A percentile compares a stretch with the other conserved stretches of the same genome.
phyloP scores from a whole-genome alignment of 2,329 filamentous ascomycete species.

The Aspergillus puulaauensis region DNA sequence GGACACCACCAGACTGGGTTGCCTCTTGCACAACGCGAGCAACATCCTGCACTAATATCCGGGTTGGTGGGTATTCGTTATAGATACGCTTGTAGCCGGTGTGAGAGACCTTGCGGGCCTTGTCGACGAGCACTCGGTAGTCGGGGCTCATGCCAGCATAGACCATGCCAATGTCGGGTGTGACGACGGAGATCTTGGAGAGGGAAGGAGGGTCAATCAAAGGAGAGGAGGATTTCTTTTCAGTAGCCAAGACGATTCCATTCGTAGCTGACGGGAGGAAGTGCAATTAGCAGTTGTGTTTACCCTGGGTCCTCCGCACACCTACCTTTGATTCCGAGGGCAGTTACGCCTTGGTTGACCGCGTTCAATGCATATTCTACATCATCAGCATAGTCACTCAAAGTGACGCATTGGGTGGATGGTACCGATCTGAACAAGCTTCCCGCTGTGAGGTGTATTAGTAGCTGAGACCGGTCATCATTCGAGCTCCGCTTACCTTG shows the following conservation, averaged over 20 bases:
- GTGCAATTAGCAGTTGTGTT: slow-evolving; percentile 16
- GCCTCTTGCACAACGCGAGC: slow-evolving; percentile 98
- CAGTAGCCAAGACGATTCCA: slow-evolving; percentile 96
- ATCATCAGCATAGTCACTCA: slow-evolving; percentile 16
- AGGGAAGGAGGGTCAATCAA: slow-evolving; percentile 93
- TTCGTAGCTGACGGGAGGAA: slow-evolving; percentile 72
- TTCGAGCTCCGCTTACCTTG: slow-evolving; percentile 63
- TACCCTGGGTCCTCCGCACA: neutral
- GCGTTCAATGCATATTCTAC: slow-evolving; percentile 98
- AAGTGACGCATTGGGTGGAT: neutral
- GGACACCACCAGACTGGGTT: slow-evolving; percentile 94
- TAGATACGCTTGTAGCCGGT: slow-evolving; percentile 99
- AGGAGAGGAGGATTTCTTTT: slow-evolving; percentile 98
- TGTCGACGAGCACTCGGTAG: slow-evolving; percentile 96
- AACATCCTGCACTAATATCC: slow-evolving; percentile 98
- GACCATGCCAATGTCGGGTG: slow-evolving; percentile 99
- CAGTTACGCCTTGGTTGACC: slow-evolving; percentile 98
- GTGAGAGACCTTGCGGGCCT: slow-evolving; percentile 96
- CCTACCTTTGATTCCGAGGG: slow-evolving; percentile 94
- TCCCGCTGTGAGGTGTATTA: slow-evolving; percentile 69
- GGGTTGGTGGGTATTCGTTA: slow-evolving; percentile 99
- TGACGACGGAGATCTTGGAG: slow-evolving; percentile 96
- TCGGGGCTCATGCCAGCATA: slow-evolving; percentile 99
- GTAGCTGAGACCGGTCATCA: slow-evolving; percentile 24
- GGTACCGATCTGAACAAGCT: slow-evolving; percentile 96